Evolutionary conservation across 805 yeast species (phyloP), one percentile per base, ranked within the genome.

Genomic region (Tetrapisispora fleetii): DNA sequence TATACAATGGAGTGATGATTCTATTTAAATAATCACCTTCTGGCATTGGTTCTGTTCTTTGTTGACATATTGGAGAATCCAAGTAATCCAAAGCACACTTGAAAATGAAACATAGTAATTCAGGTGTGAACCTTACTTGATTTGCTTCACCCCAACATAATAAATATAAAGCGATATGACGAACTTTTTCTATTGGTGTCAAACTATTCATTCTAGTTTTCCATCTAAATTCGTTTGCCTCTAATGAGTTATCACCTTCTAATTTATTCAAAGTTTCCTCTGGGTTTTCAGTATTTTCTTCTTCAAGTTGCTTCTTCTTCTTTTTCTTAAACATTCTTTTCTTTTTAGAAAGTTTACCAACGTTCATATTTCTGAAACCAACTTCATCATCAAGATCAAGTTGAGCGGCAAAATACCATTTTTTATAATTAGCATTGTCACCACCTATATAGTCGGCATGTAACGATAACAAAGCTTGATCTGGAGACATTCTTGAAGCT

Each of bases 1-100:
- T 76, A 67, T 85, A 93, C 45, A 93, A 59, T 21, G 99, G 99
- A 42, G 98, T 88, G 60, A 93, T 83, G 52, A 93, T 80, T 67
- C 96, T 78, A 72, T 91, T 87, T 67, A 93, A 75, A 71, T 78
- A 93, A 68, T 90, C 96, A 69, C 95, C 77, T 70, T 84, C 91
- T 51, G 91, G 88, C 54, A 83, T 84, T 44, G 90, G 85, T 58
- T 83, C 89, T 44, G 73, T 76, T 69, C 88, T 81, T 69, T 86
- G 89, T 74, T 86, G 95, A 71, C 97, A 89, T 62, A 85, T 81
- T 47, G 95, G 95, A 48, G 96, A 86, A 53, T 78, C 71, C 65
- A 88, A 75, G 71, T 93, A 90, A 70, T 93, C 99, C 56, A 77
- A 77, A 50, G 97, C 96, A 68, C 95, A 86, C 75, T 95, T 91